phyloP scores from a whole-genome alignment of 106 monocot species.

The Acorus calamus region DNA sequence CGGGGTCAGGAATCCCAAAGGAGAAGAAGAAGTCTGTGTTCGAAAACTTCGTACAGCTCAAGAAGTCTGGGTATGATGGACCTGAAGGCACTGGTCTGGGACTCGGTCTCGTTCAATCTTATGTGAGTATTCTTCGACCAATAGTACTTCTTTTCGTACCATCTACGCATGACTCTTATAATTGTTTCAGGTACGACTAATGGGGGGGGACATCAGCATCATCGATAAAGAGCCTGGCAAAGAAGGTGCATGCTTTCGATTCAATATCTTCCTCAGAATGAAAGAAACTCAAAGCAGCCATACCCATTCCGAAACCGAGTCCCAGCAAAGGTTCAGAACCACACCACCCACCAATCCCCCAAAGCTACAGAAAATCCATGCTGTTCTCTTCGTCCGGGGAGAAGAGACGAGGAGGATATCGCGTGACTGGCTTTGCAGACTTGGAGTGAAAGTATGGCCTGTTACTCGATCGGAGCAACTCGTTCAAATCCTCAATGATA shows the following conservation, averaged over 20 bases:
- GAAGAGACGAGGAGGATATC: slow-evolving; percentile 48
- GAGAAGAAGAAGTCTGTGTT: slow-evolving; percentile 77
- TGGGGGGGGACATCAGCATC: slow-evolving; percentile 86
- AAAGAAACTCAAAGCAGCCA: no score
- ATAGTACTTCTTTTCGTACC: no score
- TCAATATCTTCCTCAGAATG: slow-evolving; percentile 58
- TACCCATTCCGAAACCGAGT: no score
- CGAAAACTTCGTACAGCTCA: slow-evolving; percentile 90
- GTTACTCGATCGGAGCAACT: slow-evolving; percentile 26
- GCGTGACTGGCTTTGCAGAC: slow-evolving; percentile 43
- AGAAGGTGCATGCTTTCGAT: slow-evolving; percentile 75
- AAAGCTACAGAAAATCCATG: slow-evolving; percentile 16
- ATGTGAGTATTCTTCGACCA: slow-evolving; percentile 27
- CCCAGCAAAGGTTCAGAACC: not conserved
- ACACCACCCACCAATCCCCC: slow-evolving; percentile 9
- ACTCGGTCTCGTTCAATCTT: slow-evolving; percentile 91
- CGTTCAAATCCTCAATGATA: slow-evolving; percentile 25
- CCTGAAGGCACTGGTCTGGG: slow-evolving; percentile 86
- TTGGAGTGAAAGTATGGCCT: slow-evolving; percentile 46
- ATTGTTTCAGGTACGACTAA: slow-evolving; percentile 56
- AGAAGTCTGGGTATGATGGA: slow-evolving; percentile 17
- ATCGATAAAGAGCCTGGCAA: slow-evolving; percentile 54
- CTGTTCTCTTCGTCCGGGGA: slow-evolving; percentile 28
- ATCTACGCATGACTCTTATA: not conserved
- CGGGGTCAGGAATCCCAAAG: slow-evolving; percentile 68